These are phyloP conservation scores for Coemansia sp. DNA, from an alignment of 192 early-diverging fungal species.

Conservation along the genomic window DNA sequence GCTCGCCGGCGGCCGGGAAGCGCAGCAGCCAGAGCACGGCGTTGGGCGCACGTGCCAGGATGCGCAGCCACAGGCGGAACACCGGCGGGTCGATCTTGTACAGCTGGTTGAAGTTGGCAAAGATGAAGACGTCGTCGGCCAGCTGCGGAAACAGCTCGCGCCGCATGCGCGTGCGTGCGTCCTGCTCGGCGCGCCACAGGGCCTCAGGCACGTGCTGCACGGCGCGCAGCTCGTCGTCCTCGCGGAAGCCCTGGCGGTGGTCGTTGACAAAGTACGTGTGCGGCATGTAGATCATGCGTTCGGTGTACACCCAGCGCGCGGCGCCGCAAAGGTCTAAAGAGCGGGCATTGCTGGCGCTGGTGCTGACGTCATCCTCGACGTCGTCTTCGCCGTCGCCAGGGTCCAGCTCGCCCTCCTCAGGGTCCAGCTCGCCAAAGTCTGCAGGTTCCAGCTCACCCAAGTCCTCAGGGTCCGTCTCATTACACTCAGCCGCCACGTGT, in stretches of 20 bases:
- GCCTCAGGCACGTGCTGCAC: constrained; percentile 35
- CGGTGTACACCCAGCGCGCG: constrained; percentile 75
- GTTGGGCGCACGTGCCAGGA: constrained; percentile 77
- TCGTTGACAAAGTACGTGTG: constrained; percentile 94
- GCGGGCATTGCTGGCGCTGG: constrained; percentile 3
- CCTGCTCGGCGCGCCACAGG: constrained; percentile 76
- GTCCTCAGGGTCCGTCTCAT: constrained; percentile 51
- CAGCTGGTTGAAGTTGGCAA: constrained; percentile 96
- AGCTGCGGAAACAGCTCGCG: constrained; percentile 80
- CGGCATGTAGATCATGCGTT: constrained; percentile 90
- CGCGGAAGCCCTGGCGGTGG: constrained; percentile 87
- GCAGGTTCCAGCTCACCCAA: constrained; percentile 20
- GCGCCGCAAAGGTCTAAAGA: constrained; percentile 28
- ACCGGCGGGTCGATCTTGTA: constrained; percentile 94
- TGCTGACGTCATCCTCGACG: constrained; percentile 35
- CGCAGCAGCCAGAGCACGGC: constrained; percentile 87
- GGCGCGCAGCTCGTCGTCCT: constrained; percentile 57
- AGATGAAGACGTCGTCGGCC: constrained; percentile 81
- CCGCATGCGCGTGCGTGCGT: constrained; percentile 79
- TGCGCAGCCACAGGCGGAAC: constrained; percentile 81
- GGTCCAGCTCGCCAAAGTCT: constrained; percentile 53
- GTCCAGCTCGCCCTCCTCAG: constrained; percentile 31
- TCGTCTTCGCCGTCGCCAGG: constrained; percentile 11
- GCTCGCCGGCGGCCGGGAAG: constrained; percentile 85
- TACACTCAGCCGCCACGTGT: constrained; percentile 18